These are phyloP conservation scores for Colletotrichum tropicale DNA, from an alignment of 2,329 filamentous ascomycete species.

Conservation along the genomic window DNA sequence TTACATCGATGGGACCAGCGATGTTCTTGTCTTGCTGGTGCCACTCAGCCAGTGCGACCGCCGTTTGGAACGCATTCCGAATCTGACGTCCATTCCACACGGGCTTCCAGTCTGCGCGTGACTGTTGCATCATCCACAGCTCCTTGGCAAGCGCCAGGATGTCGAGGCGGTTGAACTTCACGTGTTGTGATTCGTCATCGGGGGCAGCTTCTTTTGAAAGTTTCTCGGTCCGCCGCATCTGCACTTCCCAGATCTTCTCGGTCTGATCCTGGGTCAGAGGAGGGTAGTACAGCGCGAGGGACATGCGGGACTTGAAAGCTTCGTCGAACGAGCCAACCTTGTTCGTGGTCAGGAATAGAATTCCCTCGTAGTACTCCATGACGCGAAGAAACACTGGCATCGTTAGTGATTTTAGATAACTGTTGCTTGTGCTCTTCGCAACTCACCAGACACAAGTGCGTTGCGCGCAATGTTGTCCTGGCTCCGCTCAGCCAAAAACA, in stretches of 20 bases:
- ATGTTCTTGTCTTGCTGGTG: neutral
- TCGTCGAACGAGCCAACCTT: constrained; percentile 50
- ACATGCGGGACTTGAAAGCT: constrained; percentile 55
- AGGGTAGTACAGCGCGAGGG: constrained; percentile 41
- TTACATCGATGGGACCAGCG: no score
- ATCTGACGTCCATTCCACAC: constrained; percentile 48
- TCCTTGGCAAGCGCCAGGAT: constrained; percentile 30
- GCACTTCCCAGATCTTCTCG: constrained; percentile 45
- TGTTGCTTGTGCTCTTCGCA: neutral
- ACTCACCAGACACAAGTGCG: neutral
- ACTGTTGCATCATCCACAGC: neutral
- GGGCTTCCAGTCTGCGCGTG: constrained; percentile 8
- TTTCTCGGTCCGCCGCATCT: constrained; percentile 27
- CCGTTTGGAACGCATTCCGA: constrained; percentile 48
- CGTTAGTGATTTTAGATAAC: no score
- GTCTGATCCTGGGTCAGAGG: constrained; percentile 42
- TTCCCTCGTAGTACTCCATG: constrained; percentile 54
- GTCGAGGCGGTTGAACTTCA: constrained; percentile 35
- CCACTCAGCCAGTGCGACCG: constrained; percentile 47
- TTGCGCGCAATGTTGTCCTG: constrained; percentile 34
- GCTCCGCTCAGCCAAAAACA: constrained; percentile 70
- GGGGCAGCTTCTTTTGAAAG: constrained; percentile 23
- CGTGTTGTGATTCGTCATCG: constrained; percentile 37
- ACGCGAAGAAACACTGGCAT: constrained; percentile 46
- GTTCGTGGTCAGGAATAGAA: constrained; percentile 56